Percentiles rank a stretch among this genome's conserved stretches.
Conservation (phyloP, 2,329 filamentous ascomycete species). For the Aspergillus sclerotialis region DNA sequence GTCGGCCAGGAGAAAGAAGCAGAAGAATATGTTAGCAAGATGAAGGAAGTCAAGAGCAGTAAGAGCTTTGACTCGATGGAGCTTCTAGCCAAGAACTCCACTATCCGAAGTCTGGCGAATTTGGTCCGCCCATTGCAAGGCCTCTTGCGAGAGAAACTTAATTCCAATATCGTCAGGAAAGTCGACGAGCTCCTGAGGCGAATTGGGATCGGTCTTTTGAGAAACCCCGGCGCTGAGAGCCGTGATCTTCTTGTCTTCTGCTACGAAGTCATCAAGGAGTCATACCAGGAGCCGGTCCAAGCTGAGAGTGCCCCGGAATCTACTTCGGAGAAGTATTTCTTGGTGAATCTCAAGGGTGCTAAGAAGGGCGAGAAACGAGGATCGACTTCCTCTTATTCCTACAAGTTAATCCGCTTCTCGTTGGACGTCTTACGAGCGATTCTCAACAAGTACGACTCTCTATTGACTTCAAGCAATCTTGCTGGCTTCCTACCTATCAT, state of each 20-base stretch:
- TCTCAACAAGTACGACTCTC: slow-evolving; percentile 74
- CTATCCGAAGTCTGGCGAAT: slow-evolving; percentile 64
- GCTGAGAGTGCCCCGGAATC: slow-evolving; percentile 19
- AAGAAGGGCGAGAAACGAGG: slow-evolving; percentile 67
- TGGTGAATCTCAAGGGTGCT: slow-evolving; percentile 68
- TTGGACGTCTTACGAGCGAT: slow-evolving; percentile 79
- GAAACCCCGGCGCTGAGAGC: slow-evolving; percentile 71
- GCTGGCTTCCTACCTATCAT: slow-evolving; percentile 81
- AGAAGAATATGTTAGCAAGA: slow-evolving; percentile 87
- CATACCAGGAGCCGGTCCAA: slow-evolving; percentile 60
- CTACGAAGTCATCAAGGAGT: slow-evolving; percentile 86
- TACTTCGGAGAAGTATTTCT: slow-evolving; percentile 50
- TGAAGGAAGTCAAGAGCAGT: slow-evolving; percentile 96
- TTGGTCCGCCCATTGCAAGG: slow-evolving; percentile 72
- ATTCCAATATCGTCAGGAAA: slow-evolving; percentile 75
- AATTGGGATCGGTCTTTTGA: slow-evolving; percentile 73
- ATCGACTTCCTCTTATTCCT: slow-evolving; percentile 68
- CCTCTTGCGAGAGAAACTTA: slow-evolving; percentile 75
- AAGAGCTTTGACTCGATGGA: slow-evolving; percentile 99
- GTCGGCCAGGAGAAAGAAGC: slow-evolving; percentile 95
- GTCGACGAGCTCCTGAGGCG: slow-evolving; percentile 82
- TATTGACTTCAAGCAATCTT: slow-evolving; percentile 74
- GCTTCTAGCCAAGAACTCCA: slow-evolving; percentile 74
- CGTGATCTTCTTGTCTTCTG: slow-evolving; percentile 87
- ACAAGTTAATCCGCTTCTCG: slow-evolving; percentile 83